Evolutionary conservation across 306 rosid genomes (phyloP).

Genomic region (Fagus crenata): DNA sequence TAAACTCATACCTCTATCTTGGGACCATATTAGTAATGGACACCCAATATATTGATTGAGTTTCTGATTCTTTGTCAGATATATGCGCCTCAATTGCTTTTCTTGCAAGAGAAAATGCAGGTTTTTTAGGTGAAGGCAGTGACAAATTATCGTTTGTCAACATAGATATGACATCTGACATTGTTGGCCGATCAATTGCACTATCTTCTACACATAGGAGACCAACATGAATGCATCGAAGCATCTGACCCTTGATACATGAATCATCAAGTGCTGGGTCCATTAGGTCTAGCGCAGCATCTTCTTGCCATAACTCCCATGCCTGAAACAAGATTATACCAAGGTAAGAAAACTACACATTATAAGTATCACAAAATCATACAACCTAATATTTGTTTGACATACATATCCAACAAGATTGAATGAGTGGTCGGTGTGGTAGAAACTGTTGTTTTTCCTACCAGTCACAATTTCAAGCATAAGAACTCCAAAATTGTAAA

Average conservation of each 20-base stretch:
- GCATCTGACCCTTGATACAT: not conserved
- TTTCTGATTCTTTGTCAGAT: too few relatives aligned
- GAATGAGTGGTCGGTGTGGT: not conserved
- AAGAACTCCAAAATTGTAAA: not conserved
- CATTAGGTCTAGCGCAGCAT: not conserved
- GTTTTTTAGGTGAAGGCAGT: not conserved
- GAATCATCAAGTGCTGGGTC: conserved; percentile 12
- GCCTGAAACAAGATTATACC: conserved; percentile 3
- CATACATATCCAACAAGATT: not conserved
- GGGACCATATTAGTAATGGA: conserved; percentile 4
- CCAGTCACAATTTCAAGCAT: not conserved
- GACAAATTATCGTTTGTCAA: conserved; percentile 2
- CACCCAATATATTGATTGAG: not conserved
- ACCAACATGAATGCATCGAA: conserved; percentile 14
- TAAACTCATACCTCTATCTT: not conserved
- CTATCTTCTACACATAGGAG: conserved; percentile 15
- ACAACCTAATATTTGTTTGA: not conserved
- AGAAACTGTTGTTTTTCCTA: not conserved
- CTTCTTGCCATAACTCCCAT: conserved; percentile 27
- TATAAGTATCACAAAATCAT: too few relatives aligned
- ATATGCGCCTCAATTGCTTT: not conserved
- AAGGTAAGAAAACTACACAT: too few relatives aligned
- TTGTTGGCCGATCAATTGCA: conserved; percentile 9
- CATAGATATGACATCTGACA: conserved; percentile 18
- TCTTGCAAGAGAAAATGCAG: conserved; percentile 1